Percentiles rank a stretch among this genome's conserved stretches.
These are phyloP conservation scores for Poa annua DNA, from an alignment of 176 grass and related monocot genomes.

Conservation along the genomic window DNA sequence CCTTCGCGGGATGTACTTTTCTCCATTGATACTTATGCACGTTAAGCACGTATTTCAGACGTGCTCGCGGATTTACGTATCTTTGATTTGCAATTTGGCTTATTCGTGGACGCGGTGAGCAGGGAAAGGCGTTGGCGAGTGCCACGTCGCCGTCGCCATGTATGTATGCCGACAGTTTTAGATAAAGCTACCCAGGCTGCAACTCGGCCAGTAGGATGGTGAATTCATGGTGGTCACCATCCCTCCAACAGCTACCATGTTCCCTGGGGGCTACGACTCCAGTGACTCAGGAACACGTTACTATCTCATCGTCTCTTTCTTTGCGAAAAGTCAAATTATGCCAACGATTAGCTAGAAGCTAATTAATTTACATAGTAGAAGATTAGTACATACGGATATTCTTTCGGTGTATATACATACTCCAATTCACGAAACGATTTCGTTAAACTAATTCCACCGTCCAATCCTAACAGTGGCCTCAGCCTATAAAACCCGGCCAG, in stretches of 20 bases:
- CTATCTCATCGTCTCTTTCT: not conserved
- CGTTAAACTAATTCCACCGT: conserved; percentile 1
- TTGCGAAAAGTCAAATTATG: not conserved
- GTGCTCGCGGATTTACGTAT: not conserved
- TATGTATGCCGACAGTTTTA: conserved; percentile 1
- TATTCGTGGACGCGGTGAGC: conserved; percentile 1
- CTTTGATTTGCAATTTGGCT: not conserved
- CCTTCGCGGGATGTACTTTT: too few relatives aligned
- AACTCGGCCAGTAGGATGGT: not conserved
- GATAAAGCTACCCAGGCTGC: not conserved
- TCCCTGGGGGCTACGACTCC: conserved; percentile 5
- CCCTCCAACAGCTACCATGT: not conserved
- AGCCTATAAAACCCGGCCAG: conserved; percentile 46
- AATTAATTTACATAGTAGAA: too few relatives aligned
- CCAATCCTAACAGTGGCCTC: conserved; percentile 25
- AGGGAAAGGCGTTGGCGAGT: not conserved
- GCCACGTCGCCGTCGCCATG: not conserved
- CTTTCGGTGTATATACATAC: not conserved
- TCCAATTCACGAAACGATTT: not conserved
- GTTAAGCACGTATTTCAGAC: too few relatives aligned
- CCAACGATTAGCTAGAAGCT: not conserved
- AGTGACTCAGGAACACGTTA: not conserved
- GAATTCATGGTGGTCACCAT: not conserved
- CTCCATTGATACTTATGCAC: too few relatives aligned
- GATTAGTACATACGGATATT: not conserved